Percentiles rank a stretch among this genome's conserved stretches.
These are phyloP conservation scores for Deinandra increscens DNA, from an alignment of 129 eudicot genomes.

Conservation along the genomic window DNA sequence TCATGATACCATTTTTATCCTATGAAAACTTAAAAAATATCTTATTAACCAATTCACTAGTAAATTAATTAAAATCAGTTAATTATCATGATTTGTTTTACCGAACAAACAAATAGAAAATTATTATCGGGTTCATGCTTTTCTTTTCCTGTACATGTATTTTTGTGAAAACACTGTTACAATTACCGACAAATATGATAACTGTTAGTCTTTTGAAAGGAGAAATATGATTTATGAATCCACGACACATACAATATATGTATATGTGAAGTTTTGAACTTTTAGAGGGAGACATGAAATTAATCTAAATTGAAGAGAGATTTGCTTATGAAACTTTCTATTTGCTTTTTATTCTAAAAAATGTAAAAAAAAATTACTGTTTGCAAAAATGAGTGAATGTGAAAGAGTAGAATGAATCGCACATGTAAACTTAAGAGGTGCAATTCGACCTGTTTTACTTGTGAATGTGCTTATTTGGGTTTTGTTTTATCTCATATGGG, in stretches of 20 bases:
- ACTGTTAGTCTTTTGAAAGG: neutral
- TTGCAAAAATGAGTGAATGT: conserved; percentile 12
- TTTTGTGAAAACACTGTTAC: neutral
- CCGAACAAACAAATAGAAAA: neutral
- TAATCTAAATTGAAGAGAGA: neutral
- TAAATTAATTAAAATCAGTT: neutral
- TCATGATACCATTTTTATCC: neutral
- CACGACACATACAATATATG: neutral
- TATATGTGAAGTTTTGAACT: too few relatives aligned
- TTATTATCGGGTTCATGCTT: neutral
- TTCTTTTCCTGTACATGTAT: neutral
- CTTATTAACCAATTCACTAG: too few relatives aligned
- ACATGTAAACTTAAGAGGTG: neutral
- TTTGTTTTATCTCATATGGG: neutral
- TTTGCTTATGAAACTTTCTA: neutral
- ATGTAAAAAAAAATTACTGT: neutral
- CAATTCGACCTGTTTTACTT: too few relatives aligned
- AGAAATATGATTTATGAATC: neutral
- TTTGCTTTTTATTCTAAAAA: neutral
- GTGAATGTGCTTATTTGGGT: neutral
- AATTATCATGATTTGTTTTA: neutral
- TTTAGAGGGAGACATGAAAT: too few relatives aligned
- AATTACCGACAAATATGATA: neutral
- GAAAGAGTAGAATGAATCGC: neutral
- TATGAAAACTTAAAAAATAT: too few relatives aligned